Evolutionary conservation across 2,329 filamentous ascomycete genomes (phyloP), one percentile per base, ranked within the genome.

Genomic region (Exophiala alcalophila): DNA sequence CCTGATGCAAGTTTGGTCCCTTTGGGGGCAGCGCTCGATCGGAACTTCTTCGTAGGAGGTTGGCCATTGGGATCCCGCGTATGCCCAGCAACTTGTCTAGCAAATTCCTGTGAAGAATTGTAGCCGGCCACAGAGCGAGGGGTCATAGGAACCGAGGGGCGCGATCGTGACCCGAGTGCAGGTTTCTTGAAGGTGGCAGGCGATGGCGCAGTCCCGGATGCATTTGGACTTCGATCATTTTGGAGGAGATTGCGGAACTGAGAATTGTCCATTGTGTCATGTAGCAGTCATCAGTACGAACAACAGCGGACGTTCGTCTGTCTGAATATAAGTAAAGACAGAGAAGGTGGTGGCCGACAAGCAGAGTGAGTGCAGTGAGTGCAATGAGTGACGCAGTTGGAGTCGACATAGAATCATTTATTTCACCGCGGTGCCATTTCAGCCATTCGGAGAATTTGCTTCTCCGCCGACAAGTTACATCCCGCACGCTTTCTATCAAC

Each of bases 131-230:
- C n/a, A 23, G 33, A 33, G 58, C 74, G 89, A 83, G 91, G 91
- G 33, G 91, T 96, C 91, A 96, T 96, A 43, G 88, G 88, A 49
- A 95, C 91, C 64, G 79, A 91, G 23, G 85, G 78, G 54, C 81
- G 80, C 66, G 85, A 81, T 58, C 84, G 78, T 44, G 87, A 92
- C 15, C 89, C 89, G 43, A 94, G 73, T 4, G 79, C 67, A 34
- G 69, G 67, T 32, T 73, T 67, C 47, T 55, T 63, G 11, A 76
- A 71, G 34, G 69, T 61, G 9, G 29, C 12, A 50, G 69, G 74
- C 71, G 76, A 58, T 64, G 61, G 65, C 66, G 47, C 63, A 44
- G 55, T 25, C 21, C 8, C 34, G 8, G 41, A 25, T 10, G 39
- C 19, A n/a, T 34, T 31, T 7, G 34, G 24, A 26, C 36, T 36